Evolutionary conservation across 805 yeast species (phyloP).

Genomic region (Groenewaldozyma tartarivorans): DNA sequence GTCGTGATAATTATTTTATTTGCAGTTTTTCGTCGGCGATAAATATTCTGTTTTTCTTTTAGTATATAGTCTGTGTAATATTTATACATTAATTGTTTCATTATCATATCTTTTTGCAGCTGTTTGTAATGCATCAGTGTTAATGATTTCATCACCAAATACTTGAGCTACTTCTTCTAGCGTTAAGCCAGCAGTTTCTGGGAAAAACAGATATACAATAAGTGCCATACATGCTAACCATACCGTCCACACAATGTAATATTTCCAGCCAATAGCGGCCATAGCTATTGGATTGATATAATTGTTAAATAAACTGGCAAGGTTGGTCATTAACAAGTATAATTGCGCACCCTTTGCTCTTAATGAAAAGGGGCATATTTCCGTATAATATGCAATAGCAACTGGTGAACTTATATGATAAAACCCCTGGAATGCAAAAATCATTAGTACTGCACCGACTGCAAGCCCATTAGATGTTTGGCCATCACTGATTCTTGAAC

Average conservation of each 20-base stretch:
- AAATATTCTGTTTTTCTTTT: too few relatives aligned
- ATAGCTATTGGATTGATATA: constrained; percentile 33
- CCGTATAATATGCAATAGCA: constrained; percentile 16
- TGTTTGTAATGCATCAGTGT: too few relatives aligned
- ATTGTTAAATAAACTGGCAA: constrained; percentile 20
- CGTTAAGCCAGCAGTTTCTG: constrained; percentile 35
- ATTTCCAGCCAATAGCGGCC: constrained; percentile 34
- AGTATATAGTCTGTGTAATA: too few relatives aligned
- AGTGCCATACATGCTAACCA: constrained; percentile 21
- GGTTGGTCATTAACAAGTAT: constrained; percentile 16
- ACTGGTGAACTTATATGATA: constrained; percentile 12
- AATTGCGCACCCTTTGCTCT: constrained; percentile 36
- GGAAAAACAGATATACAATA: constrained; percentile 29
- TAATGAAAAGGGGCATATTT: constrained; percentile 21
- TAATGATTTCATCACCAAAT: constrained; percentile 26
- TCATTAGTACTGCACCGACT: constrained; percentile 42
- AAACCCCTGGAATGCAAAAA: constrained; percentile 29
- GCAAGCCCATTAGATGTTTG: constrained; percentile 32
- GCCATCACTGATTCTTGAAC: constrained; percentile 38
- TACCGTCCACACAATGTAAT: constrained; percentile 30
- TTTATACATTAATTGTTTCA: too few relatives aligned
- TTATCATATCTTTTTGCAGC: too few relatives aligned
- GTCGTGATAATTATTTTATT: too few relatives aligned
- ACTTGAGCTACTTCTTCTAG: constrained; percentile 37
- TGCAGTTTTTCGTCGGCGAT: too few relatives aligned